Conservation (phyloP, 768 basidiomycete genomes). For the Wakefieldia striispora region DNA sequence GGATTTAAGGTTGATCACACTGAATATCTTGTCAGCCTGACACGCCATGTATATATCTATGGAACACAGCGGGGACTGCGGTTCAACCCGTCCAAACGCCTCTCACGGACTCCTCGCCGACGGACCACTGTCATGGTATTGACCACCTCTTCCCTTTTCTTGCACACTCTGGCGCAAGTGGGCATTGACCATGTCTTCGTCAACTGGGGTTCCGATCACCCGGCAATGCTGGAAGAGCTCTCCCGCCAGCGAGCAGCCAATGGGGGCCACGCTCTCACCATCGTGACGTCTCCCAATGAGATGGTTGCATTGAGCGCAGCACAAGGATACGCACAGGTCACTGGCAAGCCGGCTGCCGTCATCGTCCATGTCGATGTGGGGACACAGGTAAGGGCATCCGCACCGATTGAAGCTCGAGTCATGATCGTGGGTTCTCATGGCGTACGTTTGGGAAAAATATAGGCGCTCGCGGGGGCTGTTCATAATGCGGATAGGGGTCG, state of each 20-base stretch:
- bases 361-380: conserved; percentile 76
- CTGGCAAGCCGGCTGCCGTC: conserved; percentile 65
- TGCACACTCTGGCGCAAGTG: conserved; percentile 50
- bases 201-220: conserved; percentile 79
- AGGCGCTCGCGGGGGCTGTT: conserved; percentile 69
- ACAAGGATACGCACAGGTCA: conserved; percentile 66
- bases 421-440: not conserved
- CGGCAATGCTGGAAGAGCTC: conserved; percentile 68
- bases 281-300: conserved; percentile 72
- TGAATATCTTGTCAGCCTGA: no score
- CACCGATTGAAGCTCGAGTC: not conserved
- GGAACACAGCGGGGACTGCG: no score
- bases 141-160: conserved; percentile 62
- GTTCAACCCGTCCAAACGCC: no score
- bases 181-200: conserved; percentile 70
- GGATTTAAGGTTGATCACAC: no score
- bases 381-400: conserved; percentile 48
- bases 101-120: not conserved
- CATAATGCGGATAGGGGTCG: conserved; percentile 67
- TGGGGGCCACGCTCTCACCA: conserved; percentile 41
- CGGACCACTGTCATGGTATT: conserved; percentile 34
- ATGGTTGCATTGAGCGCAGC: conserved; percentile 75
- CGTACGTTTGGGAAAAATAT: not conserved
- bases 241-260: conserved; percentile 46
- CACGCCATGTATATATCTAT: no score